Base-by-base conservation (phyloP, 2,329 filamentous ascomycete genomes). In the Laburnicola sp. region DNA sequence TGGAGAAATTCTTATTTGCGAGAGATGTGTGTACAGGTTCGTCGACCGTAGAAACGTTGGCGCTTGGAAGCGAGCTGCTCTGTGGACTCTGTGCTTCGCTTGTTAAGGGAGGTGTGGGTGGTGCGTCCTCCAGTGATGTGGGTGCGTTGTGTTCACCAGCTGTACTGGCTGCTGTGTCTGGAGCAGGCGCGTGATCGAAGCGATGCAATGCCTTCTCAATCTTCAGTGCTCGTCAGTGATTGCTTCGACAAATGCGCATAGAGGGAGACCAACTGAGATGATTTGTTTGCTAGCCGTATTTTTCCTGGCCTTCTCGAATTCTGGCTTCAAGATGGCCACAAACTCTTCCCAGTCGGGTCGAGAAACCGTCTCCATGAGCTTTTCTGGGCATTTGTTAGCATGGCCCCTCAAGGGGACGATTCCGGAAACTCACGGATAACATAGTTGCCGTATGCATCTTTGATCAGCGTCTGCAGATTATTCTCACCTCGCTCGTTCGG, bases 391-490 rank as follows among this genome's bases (percentile, higher is more conserved):
- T 3, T 4, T 31, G 53, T 64, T 51, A 62, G 54, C 22, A 48
- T n/a, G 16, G 7, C 16, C 7, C 6, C n/a, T 8, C 40, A 27
- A 2, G 9, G 28, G 30, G 28, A 11, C n/a, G 22, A 32, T 37
- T 8, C 22, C 7, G 38, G 44, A n/a, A 25, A 85, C 91, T 85
- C 84, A 96, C 91, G 93, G 55, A 97, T 88, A 4, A 97, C 93
- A 69, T 97, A 99, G 72, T 99, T 99, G 53, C 90, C 94, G 70
- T 87, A 97, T 58, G 90, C 88, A 69, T 99, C 93, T 58, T 87
- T 89, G 81, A 97, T 91, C 74, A 97, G 80, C 22, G 82, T 79
- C 55, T 87, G 81, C 32, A 97, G 76, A n/a, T 86, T 83, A 49
- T 80, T 86, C 49, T 85, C 84, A 9, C 88, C 88, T 37, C 88